These are phyloP conservation scores for Hyphopichia homilentoma DNA, from an alignment of 805 yeast species.

Conservation along the genomic window DNA sequence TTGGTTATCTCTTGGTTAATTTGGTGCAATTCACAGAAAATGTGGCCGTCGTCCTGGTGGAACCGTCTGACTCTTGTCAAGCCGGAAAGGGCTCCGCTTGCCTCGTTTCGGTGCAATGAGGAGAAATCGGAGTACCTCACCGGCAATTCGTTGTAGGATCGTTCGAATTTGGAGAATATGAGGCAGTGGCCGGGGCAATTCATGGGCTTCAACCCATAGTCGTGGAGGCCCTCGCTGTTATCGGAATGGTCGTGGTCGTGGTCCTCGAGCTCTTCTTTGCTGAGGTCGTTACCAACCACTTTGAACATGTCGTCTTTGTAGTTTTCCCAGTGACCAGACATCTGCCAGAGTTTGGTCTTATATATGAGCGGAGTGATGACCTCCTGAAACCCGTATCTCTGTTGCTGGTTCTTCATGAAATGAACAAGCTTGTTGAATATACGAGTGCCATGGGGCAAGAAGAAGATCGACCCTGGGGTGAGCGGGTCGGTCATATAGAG, in stretches of 20 bases:
- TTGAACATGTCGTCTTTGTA: slow-evolving; percentile 92
- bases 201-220: slow-evolving; percentile 90
- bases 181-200: slow-evolving; percentile 95
- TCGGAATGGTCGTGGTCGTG: slow-evolving; percentile 9
- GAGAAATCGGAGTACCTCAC: slow-evolving; percentile 84
- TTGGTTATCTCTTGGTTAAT: slow-evolving; percentile 68
- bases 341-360: slow-evolving; percentile 80
- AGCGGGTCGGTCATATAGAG: slow-evolving; percentile 73
- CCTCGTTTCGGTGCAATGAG: slow-evolving; percentile 89
- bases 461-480: slow-evolving; percentile 91
- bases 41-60: slow-evolving; percentile 98
- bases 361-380: slow-evolving; percentile 90
- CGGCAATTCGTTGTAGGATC: slow-evolving; percentile 85
- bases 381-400: slow-evolving; percentile 80
- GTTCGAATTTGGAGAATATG: slow-evolving; percentile 67
- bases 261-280: slow-evolving; percentile 20
- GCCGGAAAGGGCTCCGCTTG: slow-evolving; percentile 91
- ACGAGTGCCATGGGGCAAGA: slow-evolving; percentile 88
- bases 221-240: slow-evolving; percentile 16
- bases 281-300: slow-evolving; percentile 58
- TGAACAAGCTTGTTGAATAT: slow-evolving; percentile 73
- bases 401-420: slow-evolving; percentile 84
- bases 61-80: slow-evolving; percentile 89
- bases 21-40: slow-evolving; percentile 81
- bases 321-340: slow-evolving; percentile 94